These are phyloP conservation scores for Sugiyamaella japonica DNA, from an alignment of 1,139 yeast genomes.

Conservation along the genomic window DNA sequence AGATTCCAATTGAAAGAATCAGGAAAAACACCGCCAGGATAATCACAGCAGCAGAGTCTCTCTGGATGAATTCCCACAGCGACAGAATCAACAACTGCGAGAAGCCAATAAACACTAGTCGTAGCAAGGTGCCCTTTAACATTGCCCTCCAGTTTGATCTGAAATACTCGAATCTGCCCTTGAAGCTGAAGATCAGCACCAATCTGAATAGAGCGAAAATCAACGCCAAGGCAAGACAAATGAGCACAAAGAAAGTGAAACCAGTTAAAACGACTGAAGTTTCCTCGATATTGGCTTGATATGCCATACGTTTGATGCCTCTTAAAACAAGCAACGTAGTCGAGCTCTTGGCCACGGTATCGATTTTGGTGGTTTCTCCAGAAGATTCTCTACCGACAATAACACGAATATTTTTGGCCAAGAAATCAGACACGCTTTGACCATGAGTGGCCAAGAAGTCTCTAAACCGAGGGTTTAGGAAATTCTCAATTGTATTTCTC, in stretches of 20 bases:
- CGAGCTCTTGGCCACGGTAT: slow-evolving; percentile 27
- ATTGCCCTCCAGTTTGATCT: slow-evolving; percentile 74
- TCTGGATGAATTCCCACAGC: slow-evolving; percentile 83
- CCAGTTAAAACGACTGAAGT: slow-evolving; percentile 85
- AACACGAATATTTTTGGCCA: slow-evolving; percentile 2
- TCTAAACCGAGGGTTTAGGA: slow-evolving; percentile 30
- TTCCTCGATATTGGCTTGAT: slow-evolving; percentile 76
- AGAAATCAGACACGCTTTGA: slow-evolving; percentile 10
- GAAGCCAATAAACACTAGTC: slow-evolving; percentile 54
- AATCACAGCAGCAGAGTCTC: slow-evolving; percentile 83
- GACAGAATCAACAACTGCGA: slow-evolving; percentile 81
- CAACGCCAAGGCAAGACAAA: slow-evolving; percentile 42
- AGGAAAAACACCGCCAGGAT: slow-evolving; percentile 77
- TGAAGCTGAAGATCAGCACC: slow-evolving; percentile 23
- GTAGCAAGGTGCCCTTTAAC: slow-evolving; percentile 83
- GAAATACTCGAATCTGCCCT: slow-evolving; percentile 51
- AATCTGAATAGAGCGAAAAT: slow-evolving; percentile 28
- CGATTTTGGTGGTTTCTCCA: not conserved
- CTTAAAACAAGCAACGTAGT: slow-evolving; percentile 56
- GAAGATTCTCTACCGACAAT: not conserved
- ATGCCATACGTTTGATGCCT: slow-evolving; percentile 94
- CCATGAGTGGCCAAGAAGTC: slow-evolving; percentile 29
- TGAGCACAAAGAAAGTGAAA: slow-evolving; percentile 77
- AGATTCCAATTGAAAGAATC: slow-evolving; percentile 54
- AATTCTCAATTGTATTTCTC: slow-evolving; percentile 28